Evolutionary conservation across 2,329 filamentous ascomycete species (phyloP).

Genomic region (Cryphonectria japonica): DNA sequence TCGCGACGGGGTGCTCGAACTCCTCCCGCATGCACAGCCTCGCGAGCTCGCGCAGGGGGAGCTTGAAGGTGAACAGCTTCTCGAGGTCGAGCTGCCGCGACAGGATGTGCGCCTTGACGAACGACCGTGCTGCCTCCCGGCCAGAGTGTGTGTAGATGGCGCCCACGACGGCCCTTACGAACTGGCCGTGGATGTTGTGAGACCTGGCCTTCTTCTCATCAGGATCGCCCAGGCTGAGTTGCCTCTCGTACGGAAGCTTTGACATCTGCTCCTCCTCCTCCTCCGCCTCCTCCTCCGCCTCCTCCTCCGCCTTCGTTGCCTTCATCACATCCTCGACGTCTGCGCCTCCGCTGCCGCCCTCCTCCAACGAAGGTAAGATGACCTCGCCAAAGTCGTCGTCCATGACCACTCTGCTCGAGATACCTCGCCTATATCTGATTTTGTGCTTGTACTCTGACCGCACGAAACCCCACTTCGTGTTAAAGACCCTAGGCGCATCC

Average conservation of each 20-base stretch:
- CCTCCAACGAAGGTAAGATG: slow-evolving; percentile 32
- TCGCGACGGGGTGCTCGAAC: slow-evolving; percentile 84
- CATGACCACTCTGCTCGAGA: slow-evolving; percentile 77
- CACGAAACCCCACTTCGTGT: slow-evolving; percentile 55
- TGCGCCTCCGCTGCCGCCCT: slow-evolving; percentile 25
- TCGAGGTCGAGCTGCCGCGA: slow-evolving; percentile 77
- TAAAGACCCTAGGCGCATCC: slow-evolving; percentile 48
- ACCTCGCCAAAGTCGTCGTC: slow-evolving; percentile 84
- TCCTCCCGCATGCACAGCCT: slow-evolving; percentile 85
- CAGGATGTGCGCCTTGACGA: slow-evolving; percentile 83
- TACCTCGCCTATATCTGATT: slow-evolving; percentile 66
- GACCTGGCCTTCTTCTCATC: slow-evolving; percentile 36
- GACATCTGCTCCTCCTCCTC: slow-evolving; percentile 30
- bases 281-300: slow-evolving; percentile 26
- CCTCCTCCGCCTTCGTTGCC: slow-evolving; percentile 33
- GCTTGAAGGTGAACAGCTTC: slow-evolving; percentile 79
- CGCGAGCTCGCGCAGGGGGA: slow-evolving; percentile 81
- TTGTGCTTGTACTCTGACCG: slow-evolving; percentile 52
- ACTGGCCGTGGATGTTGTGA: slow-evolving; percentile 57
- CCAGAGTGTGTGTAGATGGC: slow-evolving; percentile 86
- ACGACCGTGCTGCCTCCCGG: slow-evolving; percentile 74
- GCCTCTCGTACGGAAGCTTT: slow-evolving; percentile 21
- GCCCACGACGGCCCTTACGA: slow-evolving; percentile 83
- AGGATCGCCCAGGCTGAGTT: slow-evolving; percentile 33
- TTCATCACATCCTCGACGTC: slow-evolving; percentile 31